Conservation (phyloP, 805 yeast species). For the Metschnikowia amazonensis region DNA sequence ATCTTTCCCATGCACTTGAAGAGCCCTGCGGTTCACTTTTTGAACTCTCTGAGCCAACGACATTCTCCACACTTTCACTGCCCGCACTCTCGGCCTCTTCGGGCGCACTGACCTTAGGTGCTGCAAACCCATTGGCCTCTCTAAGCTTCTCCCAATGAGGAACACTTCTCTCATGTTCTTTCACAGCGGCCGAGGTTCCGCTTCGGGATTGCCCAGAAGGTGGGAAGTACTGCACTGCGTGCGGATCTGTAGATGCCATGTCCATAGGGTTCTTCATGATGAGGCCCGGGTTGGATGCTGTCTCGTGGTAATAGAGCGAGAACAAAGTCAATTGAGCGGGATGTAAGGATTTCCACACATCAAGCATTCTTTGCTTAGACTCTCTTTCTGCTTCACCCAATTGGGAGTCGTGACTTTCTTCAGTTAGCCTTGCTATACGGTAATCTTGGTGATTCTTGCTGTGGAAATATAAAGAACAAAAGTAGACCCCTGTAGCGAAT, state of each 20-base stretch:
- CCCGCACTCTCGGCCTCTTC: slow-evolving; percentile 6
- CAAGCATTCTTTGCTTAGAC: slow-evolving; percentile 18
- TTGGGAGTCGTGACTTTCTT: slow-evolving; percentile 28
- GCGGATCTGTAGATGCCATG: slow-evolving; percentile 24
- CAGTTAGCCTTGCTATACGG: slow-evolving; percentile 28
- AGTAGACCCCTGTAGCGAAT: slow-evolving; percentile 29
- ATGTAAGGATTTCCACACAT: slow-evolving; percentile 35
- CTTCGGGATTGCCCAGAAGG: slow-evolving; percentile 6
- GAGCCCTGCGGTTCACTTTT: not conserved
- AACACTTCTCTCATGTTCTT: slow-evolving; percentile 12
- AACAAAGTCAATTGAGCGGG: slow-evolving; percentile 34
- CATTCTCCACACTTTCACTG: not conserved
- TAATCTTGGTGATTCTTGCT: slow-evolving; percentile 18
- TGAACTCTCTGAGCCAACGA: not conserved
- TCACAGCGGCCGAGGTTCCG: slow-evolving; percentile 10
- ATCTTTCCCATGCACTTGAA: slow-evolving; percentile 18
- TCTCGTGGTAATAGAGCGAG: slow-evolving; percentile 49
- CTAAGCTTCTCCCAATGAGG: slow-evolving; percentile 40
- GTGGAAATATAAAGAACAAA: slow-evolving; percentile 13
- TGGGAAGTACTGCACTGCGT: slow-evolving; percentile 29
- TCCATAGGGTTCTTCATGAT: slow-evolving; percentile 55
- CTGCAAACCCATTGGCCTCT: slow-evolving; percentile 24
- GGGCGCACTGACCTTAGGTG: not conserved
- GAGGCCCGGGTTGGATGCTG: slow-evolving; percentile 48
- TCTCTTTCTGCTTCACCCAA: slow-evolving; percentile 11